Base-by-base conservation (phyloP, 2,329 filamentous ascomycete species). In the Diaporthe ilicicola region DNA sequence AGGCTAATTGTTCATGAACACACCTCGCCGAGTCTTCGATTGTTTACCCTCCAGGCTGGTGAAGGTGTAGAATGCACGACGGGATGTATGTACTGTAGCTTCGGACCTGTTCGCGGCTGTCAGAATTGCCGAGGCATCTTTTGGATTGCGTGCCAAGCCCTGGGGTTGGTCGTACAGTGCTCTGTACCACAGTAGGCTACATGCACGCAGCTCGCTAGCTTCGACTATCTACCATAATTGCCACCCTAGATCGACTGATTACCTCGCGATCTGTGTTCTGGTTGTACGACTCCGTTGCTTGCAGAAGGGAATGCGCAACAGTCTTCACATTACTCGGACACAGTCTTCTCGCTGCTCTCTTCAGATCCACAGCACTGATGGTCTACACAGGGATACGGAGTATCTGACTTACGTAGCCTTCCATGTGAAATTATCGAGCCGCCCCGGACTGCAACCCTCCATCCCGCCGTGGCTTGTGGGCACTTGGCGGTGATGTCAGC, bases 41-140 rank as follows among this genome's bases (percentile, higher is more conserved):
- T 50, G 44, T 64, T 50, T 37, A 48, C 44, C 22, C 12, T 50
- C 59, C 2, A 12, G 13, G 42, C 22, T 29, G 37, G 22, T 67
- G 53, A 27, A 67, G 22, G 7, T n/a, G 27, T 67, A n/a, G n/a
- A n/a, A n/a, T n/a, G 3, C 10, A 39, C 19, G 8, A 17, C 4
- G n/a, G 22, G 27, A 32, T 56, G 44, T 34, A 34, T 34, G 32
- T 9, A 32, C 10, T 32, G 19, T 56, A 4, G 48, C 39, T 17
- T 19, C 13, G 37, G 51, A 54, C 19, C n/a, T 22, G 32, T 29
- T 27, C 64, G 13, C 50, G 65, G 53, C 53, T 56, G 9, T 29
- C 53, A 50, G 32, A 68, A 24, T 50, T 68, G 65, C 65, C 65
- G 53, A 56, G 65, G 65, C 44, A 56, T 59, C 42, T 44, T 67